These are phyloP conservation scores for Hypoxylon trugodes DNA, from an alignment of 495 filamentous ascomycete genomes.

Conservation along the genomic window DNA sequence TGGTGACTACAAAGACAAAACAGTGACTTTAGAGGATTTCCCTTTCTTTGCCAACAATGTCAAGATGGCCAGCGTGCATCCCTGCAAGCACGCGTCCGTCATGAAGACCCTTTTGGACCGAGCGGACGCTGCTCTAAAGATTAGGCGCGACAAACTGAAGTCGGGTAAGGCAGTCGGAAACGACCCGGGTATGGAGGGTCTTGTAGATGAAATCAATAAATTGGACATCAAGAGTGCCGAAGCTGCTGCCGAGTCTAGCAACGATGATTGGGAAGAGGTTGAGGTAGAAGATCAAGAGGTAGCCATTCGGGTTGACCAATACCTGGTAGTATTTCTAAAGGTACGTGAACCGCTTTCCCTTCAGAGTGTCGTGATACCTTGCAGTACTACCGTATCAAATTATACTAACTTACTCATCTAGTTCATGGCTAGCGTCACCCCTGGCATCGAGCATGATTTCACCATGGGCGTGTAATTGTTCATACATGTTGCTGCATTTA, in stretches of 20 bases:
- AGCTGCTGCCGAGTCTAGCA: slow-evolving; percentile 49
- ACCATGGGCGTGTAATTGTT: slow-evolving; percentile 87
- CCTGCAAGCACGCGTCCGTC: slow-evolving; percentile 89
- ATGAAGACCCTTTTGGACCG: slow-evolving; percentile 98
- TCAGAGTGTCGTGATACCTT: no score
- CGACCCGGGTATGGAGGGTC: slow-evolving; percentile 62
- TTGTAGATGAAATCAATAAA: slow-evolving; percentile 68
- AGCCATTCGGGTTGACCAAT: slow-evolving; percentile 96
- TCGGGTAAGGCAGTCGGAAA: slow-evolving; percentile 53
- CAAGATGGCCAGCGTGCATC: slow-evolving; percentile 97
- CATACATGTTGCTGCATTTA: slow-evolving; percentile 3
- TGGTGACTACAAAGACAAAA: slow-evolving; percentile 99
- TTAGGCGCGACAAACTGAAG: slow-evolving; percentile 82
- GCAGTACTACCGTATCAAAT: no score
- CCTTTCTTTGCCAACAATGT: slow-evolving; percentile 84
- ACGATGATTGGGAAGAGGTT: slow-evolving; percentile 86
- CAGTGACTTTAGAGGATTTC: slow-evolving; percentile 97
- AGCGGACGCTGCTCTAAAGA: slow-evolving; percentile 90
- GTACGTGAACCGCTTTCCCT: slow-evolving; percentile 21
- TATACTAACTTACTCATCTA: slow-evolving; percentile 41
- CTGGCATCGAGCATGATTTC: slow-evolving; percentile 97
- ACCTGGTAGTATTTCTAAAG: slow-evolving; percentile 96
- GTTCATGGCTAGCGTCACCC: slow-evolving; percentile 97
- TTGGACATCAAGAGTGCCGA: slow-evolving; percentile 54
- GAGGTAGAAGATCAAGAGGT: slow-evolving; percentile 79